phyloP scores from a whole-genome alignment of 495 filamentous ascomycete genomes.

The Penicillium cinerascens region DNA sequence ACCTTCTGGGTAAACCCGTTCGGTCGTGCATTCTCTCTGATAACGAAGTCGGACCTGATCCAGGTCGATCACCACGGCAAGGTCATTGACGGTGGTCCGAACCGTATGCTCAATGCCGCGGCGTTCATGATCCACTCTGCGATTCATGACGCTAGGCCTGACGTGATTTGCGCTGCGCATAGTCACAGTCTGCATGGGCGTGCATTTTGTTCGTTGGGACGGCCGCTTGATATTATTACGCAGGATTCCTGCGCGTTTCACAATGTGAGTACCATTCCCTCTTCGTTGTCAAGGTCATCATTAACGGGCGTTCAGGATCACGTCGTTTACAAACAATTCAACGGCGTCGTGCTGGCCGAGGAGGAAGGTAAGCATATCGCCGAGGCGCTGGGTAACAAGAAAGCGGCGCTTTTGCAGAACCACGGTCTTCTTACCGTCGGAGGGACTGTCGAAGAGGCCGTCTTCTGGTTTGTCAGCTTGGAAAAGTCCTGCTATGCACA shows the following conservation, averaged over 20 bases:
- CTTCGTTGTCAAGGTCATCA: no score
- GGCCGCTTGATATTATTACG: slow-evolving; percentile 66
- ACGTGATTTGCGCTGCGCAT: slow-evolving; percentile 70
- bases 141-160: slow-evolving; percentile 66
- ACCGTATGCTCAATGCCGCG: slow-evolving; percentile 62
- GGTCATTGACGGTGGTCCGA: slow-evolving; percentile 64
- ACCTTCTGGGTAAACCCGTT: slow-evolving; percentile 84
- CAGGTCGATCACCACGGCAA: slow-evolving; percentile 61
- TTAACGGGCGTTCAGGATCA: slow-evolving; percentile 49
- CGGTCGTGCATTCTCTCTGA: slow-evolving; percentile 65
- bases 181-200: slow-evolving; percentile 69
- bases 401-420: slow-evolving; percentile 69
- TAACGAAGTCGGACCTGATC: slow-evolving; percentile 69
- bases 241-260: slow-evolving; percentile 71
- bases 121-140: slow-evolving; percentile 67
- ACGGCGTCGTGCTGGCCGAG: slow-evolving; percentile 67
- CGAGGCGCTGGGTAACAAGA: slow-evolving; percentile 58
- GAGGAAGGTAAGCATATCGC: slow-evolving; percentile 71
- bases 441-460: slow-evolving; percentile 51
- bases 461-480: slow-evolving; percentile 74
- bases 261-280: slow-evolving; percentile 31
- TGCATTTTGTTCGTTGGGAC: slow-evolving; percentile 63
- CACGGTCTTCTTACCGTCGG: slow-evolving; percentile 63
- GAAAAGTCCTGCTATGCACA: slow-evolving; percentile 77
- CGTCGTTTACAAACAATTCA: slow-evolving; percentile 62